Evolutionary conservation across 2,329 filamentous ascomycete species (phyloP), one percentile per base, ranked within the genome.

Genomic region (Dothideomycetidae sp.): DNA sequence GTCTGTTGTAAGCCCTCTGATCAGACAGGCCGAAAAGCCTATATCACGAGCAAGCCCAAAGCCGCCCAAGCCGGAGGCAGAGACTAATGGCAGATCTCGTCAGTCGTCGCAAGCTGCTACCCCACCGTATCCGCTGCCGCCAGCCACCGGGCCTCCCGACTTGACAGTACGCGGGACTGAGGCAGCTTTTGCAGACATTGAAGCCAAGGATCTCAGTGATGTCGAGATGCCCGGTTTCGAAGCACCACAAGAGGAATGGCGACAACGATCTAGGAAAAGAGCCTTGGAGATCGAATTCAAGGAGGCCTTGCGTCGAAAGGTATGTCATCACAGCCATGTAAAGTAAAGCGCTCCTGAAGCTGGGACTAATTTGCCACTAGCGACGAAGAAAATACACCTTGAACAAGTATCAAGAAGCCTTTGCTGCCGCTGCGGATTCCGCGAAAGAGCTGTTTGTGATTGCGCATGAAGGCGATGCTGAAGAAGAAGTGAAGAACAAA

Each of bases 401-500:
- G 55, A 56, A 76, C 21, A 64, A 64, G 31, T 62, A 71, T 39
- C 64, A 67, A 41, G 66, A 69, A 42, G 62, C 77, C 37, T 71
- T 94, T 35, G 66, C 67, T 38, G 66, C 66, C 30, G 81, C 88
- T 50, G 74, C 78, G 34, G 69, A 75, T 35, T 68, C 73, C 12
- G 83, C 83, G 28, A 81, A 81, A 50, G 70, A 78, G 37, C 75
- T 82, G 19, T 94, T 82, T 55, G 74, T 82, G 42, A 70, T 80
- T 10, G 65, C 77, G 31, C 77, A 90, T 55, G 86, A 85, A 53
- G 73, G 81, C 12, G 77, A 81, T 29, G 88, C 90, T 1, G 71
- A 88, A 42, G 73, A 81, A 37, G 80, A 93, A 50, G 88, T 96
- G 2, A 81, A 90, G 47, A 80, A 85, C 44, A 83, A 84, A 47